Conservation (phyloP, 176 grass and related monocot species). For the Juncus effusus region DNA sequence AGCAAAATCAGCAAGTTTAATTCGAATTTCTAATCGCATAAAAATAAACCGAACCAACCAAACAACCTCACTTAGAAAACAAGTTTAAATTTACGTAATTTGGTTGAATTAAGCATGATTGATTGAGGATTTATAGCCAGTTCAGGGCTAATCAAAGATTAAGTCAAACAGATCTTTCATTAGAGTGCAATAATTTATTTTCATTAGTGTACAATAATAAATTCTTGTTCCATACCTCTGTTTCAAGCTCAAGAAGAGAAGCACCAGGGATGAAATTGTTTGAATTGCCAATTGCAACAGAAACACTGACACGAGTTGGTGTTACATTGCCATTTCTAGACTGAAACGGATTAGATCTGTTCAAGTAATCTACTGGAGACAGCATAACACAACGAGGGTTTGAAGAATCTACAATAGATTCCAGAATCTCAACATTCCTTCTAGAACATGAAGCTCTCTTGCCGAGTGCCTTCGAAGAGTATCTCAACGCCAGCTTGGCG, state of each 20-base stretch:
- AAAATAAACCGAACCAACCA: slow-evolving; percentile 19
- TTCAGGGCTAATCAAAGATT: slow-evolving; percentile 7
- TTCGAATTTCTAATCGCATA: too few species aligned
- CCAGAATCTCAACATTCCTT: slow-evolving; percentile 58
- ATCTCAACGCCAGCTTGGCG: slow-evolving; percentile 64
- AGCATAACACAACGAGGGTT: slow-evolving; percentile 64
- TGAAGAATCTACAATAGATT: slow-evolving; percentile 55
- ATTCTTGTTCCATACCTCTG: slow-evolving; percentile 48
- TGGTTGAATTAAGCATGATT: too few species aligned
- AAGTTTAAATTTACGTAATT: too few species aligned
- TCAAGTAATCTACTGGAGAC: slow-evolving; percentile 73
- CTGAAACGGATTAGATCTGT: slow-evolving; percentile 39
- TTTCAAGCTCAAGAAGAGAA: slow-evolving; percentile 80
- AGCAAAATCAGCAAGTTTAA: slow-evolving; percentile 3
- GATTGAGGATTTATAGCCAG: too few species aligned
- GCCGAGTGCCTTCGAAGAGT: slow-evolving; percentile 65
- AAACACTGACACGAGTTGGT: slow-evolving; percentile 59
- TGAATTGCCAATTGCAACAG: slow-evolving; percentile 50
- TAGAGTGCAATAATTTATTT: too few species aligned
- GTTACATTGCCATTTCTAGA: slow-evolving; percentile 40
- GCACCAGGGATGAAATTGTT: slow-evolving; percentile 60
- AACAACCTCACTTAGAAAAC: not conserved
- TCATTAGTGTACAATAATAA: not conserved
- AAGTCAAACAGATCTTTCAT: too few species aligned
- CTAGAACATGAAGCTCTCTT: slow-evolving; percentile 39